Base-by-base conservation (phyloP, 345 rosid species). In the Camelina sativa region DNA sequence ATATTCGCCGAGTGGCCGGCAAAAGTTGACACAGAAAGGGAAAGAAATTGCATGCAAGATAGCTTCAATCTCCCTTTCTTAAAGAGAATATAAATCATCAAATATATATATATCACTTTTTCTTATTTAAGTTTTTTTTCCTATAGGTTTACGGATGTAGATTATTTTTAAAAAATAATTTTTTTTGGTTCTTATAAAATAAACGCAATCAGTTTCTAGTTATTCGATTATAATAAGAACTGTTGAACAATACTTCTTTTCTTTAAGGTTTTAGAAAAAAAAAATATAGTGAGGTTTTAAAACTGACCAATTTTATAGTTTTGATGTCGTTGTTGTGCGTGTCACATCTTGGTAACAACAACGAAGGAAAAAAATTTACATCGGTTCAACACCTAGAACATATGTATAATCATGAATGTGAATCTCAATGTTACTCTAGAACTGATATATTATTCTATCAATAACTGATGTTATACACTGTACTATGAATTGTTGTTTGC, bases 1-100 rank as follows among this genome's bases (percentile, higher is more conserved):
- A 76, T 70, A 76, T 76, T 76, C 71, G 76, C 34, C 53, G 71
- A 76, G 66, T 76, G 75, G 80, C 71, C 71, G 80, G 80, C 80
- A 76, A 76, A 76, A 76, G 71, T 70, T 68, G 80, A 63, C 71
- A 63, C 44, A 69, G 34, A 63, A 63, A 76, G 66, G 22, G 71
- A 70, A 63, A 76, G 22, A 70, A 54, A 70, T 63, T 70, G 80
- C 80, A 76, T 76, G 80, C 76, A 70, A 76, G 71, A 63, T 76
- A 32, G 46, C 41, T 55, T 69, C 75, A 46, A 63, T 62, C 80
- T 70, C 65, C 71, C 75, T 62, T 54, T 61, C 11, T 1, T 34
- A 62, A 76, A 62, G 56, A 53, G 8, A 61, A 32, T 51, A 52
- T 34, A 37, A 17, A 48, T 67, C 67, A 75, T n/a, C 72, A 74